Evolutionary conservation across 2,329 filamentous ascomycete species (phyloP), one percentile per base, ranked within the genome.

Genomic region (Aurifilum marmelostoma): DNA sequence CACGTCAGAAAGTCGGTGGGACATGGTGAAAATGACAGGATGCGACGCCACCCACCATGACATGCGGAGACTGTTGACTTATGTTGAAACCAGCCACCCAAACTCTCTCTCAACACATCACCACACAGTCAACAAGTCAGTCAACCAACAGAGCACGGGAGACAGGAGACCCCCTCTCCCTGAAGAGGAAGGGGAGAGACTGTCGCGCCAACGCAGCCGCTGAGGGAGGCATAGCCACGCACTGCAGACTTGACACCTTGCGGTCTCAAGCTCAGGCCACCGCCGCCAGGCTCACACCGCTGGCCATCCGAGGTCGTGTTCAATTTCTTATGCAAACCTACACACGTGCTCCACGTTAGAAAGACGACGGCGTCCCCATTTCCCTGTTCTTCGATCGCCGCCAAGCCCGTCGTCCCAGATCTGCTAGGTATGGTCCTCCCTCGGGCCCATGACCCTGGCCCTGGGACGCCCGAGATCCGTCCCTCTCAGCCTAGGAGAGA

Each of bases 1-100:
- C 56, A 59, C 56, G 56, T 59, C 56, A 59, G 16, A 59, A 59
- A 59, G 56, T 59, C 56, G 56, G 56, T 59, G 56, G 56, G 52
- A 37, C 56, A 9, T 37, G 56, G 21, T 37, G 56, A 29, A 6
- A 24, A 56, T 32, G 52, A 24, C 52, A 56, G 52, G 52, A 32
- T 59, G 56, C 32, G 32, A 37, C 56, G 29, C 56, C 29, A 37
- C 32, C 32, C 56, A 59, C 56, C 32, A 59, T 37, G 56, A 59
- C 14, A 59, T 21, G 56, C 56, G 29, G 56, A 37, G 56, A 59
- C 21, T 37, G 29, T 59, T n/a, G 56, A 59, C 32, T n/a, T 59
- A 37, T 32, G 29, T 37, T 59, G 56, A 59, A 37, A 59, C 56
- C 56, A 59, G 32, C 56, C 29, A 59, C 29, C 56, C 56, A 21